phyloP scores from a whole-genome alignment of 2,329 filamentous ascomycete species.

The Fusarium mangiferae region DNA sequence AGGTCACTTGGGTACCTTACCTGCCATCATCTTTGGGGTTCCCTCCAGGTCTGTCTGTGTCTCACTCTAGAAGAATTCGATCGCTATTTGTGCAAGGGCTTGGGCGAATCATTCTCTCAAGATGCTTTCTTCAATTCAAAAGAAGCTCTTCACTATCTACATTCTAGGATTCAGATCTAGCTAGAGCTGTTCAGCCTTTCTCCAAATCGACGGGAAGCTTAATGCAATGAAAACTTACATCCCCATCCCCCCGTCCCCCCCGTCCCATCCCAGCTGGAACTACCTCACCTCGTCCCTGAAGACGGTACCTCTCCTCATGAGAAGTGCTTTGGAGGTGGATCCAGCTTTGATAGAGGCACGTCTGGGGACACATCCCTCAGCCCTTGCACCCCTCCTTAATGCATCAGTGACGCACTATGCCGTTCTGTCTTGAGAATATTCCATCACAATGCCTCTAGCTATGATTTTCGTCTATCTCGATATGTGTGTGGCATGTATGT shows the following conservation, averaged over 20 bases:
- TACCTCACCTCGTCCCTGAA: conserved; percentile 7
- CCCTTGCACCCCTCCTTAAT: conserved; percentile 19
- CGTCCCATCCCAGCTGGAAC: conserved; percentile 4
- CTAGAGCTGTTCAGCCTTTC: neutral
- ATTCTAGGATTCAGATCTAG: neutral
- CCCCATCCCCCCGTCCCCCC: neutral
- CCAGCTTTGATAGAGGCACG: neutral
- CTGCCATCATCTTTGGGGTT: neutral
- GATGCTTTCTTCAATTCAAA: neutral
- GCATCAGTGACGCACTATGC: conserved; percentile 25
- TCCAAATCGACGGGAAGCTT: conserved; percentile 10
- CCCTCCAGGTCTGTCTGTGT: neutral
- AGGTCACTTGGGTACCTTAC: neutral
- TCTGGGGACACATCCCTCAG: neutral
- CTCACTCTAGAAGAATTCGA: conserved; percentile 4
- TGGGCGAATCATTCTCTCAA: neutral
- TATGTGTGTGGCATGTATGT: conserved; percentile 9
- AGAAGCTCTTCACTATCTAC: conserved; percentile 8
- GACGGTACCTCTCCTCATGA: neutral
- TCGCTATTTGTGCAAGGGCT: neutral
- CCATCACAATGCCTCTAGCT: conserved; percentile 10
- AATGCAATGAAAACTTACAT: conserved; percentile 4
- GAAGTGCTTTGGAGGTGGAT: neutral
- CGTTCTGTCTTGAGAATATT: conserved; percentile 12
- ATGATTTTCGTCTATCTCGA: conserved; percentile 23